Evolutionary conservation across 257 asterid genomes (phyloP).

Genomic region (Echium plantagineum): DNA sequence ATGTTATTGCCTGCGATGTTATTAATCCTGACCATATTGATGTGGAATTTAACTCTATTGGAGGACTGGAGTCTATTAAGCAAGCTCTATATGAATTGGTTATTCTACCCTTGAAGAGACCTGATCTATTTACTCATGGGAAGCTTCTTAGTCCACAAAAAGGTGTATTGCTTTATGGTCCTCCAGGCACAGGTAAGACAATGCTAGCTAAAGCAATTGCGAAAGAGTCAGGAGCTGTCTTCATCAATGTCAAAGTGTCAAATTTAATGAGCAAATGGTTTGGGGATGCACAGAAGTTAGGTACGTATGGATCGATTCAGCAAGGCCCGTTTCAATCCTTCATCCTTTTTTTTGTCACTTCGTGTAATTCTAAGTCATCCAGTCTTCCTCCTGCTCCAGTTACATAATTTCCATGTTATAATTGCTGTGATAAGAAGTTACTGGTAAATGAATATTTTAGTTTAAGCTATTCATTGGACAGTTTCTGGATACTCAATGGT

Average conservation of each 20-base stretch:
- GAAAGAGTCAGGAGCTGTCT: slow-evolving; percentile 87
- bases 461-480: too few species aligned
- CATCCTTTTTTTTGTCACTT: neutral
- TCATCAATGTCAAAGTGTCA: slow-evolving; percentile 72
- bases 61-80: slow-evolving; percentile 84
- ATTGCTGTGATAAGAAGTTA: neutral
- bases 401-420: too few species aligned
- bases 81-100: slow-evolving; percentile 67
- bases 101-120: slow-evolving; percentile 80
- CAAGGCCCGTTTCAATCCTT: slow-evolving; percentile 2
- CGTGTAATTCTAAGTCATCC: neutral
- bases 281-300: slow-evolving; percentile 95
- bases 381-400: too few species aligned
- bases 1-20: slow-evolving; percentile 90
- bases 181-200: slow-evolving; percentile 99
- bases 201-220: slow-evolving; percentile 99
- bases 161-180: slow-evolving; percentile 90
- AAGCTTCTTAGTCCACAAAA: slow-evolving; percentile 88
- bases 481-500: too few species aligned
- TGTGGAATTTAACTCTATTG: slow-evolving; percentile 65
- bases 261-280: slow-evolving; percentile 98
- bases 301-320: slow-evolving; percentile 23
- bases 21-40: slow-evolving; percentile 73
- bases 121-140: slow-evolving; percentile 81
- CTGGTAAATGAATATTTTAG: neutral